Evolutionary conservation across 331 rosid genomes (phyloP), one percentile per base, ranked within the genome.

Genomic region (Erythrophleum ivorense): DNA sequence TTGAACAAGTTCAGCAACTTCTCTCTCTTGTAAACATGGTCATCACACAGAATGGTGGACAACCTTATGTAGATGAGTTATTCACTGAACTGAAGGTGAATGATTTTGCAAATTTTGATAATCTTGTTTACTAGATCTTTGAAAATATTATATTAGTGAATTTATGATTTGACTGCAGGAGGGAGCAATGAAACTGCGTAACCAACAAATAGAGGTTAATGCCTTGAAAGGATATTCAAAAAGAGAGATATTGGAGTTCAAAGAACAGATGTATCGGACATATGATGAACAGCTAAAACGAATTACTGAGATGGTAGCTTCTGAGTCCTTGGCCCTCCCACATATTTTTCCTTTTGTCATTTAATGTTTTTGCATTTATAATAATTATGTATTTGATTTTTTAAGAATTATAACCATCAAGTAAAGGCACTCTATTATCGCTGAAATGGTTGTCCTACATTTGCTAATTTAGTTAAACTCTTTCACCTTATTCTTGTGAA

Each of bases 301-400:
- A 84, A 90, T 95, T 84, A 88, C 94, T 66, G 98, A 89, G 86
- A 91, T 91, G 98, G 98, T 95, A 90, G 46, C 24, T 72, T 80
- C 62, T 62, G 8, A 31, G 21, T 38, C 52, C 71, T 15, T 63
- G 69, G 45, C 10, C 45, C 45, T 34, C 71, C 10, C 24, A 36
- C 6, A 6, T 65, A 3, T 36, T 16, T 65, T 65, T 67, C 3
- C 29, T 40, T 48, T 48, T 40, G 72, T 40, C 19, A 21, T 70
- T 13, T 46, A 19, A 29, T 72, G 63, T 57, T 65, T 80, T 76
- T 71, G 69, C 54, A 68, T 36, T 66, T 50, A 41, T 36, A 15
- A 33, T 60, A 46, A 21, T 50, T 60, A 8, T 16, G 2, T 21
- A 19, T 45, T 43, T 31, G 5, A 31, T n/a, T 3, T n/a, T 69